Evolutionary conservation across 331 rosid genomes (phyloP).

Genomic region (Malus hybrid): DNA sequence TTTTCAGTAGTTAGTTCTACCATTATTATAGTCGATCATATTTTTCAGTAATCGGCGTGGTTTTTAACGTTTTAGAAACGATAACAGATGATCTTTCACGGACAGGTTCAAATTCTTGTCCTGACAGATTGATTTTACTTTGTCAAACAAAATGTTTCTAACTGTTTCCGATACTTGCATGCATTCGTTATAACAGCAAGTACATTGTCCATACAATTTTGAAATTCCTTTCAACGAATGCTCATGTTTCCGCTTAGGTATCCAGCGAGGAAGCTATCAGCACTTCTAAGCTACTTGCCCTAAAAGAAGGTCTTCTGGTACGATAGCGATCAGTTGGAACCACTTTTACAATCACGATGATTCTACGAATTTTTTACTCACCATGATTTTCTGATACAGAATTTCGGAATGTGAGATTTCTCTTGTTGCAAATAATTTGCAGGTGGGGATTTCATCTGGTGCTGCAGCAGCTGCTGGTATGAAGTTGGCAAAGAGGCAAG

Average conservation of each 20-base stretch:
- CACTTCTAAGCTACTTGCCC: slow-evolving; percentile 53
- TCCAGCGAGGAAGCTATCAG: slow-evolving; percentile 68
- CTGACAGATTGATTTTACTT: too few species aligned
- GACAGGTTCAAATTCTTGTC: too few species aligned
- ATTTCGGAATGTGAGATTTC: neutral
- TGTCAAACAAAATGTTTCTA: too few species aligned
- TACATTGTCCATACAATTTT: too few species aligned
- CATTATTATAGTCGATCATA: neutral
- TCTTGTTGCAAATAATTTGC: neutral
- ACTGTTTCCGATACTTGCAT: too few species aligned
- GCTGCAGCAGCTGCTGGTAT: slow-evolving; percentile 75
- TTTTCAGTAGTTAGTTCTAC: neutral
- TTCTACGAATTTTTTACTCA: neutral
- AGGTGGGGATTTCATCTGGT: slow-evolving; percentile 88
- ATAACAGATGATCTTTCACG: neutral
- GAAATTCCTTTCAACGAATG: neutral
- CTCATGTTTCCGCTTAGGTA: slow-evolving; percentile 30
- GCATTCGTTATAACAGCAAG: too few species aligned
- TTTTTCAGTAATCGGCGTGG: neutral
- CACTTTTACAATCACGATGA: neutral
- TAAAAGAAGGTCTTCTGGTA: slow-evolving; percentile 84
- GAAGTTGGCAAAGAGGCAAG: slow-evolving; percentile 57
- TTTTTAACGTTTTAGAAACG: neutral
- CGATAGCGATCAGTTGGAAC: neutral
- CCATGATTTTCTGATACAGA: neutral